Evolutionary conservation across 805 yeast species (phyloP).

Genomic region (Metschnikowia amazonensis): DNA sequence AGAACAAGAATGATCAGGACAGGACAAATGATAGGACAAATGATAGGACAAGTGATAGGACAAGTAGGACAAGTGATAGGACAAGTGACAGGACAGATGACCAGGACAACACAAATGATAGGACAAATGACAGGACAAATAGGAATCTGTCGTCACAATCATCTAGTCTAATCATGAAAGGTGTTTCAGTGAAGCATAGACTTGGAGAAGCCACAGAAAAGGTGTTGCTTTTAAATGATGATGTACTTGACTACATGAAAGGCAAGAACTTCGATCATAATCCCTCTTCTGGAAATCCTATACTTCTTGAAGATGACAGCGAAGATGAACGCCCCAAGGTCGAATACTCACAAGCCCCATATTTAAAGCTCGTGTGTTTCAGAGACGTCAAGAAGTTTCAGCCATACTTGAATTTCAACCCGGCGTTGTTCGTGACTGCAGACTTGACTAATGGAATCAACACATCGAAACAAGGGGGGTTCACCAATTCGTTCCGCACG

Average conservation of each 20-base stretch:
- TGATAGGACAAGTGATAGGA: no score
- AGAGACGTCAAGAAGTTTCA: slow-evolving; percentile 44
- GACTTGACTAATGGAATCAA: slow-evolving; percentile 44
- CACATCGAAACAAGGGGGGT: slow-evolving; percentile 33
- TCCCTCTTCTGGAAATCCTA: slow-evolving; percentile 9
- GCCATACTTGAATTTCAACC: slow-evolving; percentile 49
- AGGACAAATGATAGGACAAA: no score
- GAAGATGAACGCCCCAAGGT: slow-evolving; percentile 8
- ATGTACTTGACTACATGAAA: slow-evolving; percentile 27
- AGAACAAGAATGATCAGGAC: no score
- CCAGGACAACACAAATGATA: no score
- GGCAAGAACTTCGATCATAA: slow-evolving; percentile 35
- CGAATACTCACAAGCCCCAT: slow-evolving; percentile 35
- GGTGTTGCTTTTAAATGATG: slow-evolving; percentile 24
- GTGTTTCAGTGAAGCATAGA: slow-evolving; percentile 21
- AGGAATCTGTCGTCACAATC: no score
- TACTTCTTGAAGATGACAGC: slow-evolving; percentile 1
- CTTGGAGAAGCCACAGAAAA: slow-evolving; percentile 6
- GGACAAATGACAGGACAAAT: no score
- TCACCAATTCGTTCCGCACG: slow-evolving; percentile 60
- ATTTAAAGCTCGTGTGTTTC: slow-evolving; percentile 67
- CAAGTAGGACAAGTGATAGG: no score
- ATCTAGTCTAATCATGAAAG: no score
- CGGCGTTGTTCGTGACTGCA: slow-evolving; percentile 65
- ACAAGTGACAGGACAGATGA: no score